phyloP scores from a whole-genome alignment of 495 filamentous ascomycete species.

The Trichoderma gamsii region DNA sequence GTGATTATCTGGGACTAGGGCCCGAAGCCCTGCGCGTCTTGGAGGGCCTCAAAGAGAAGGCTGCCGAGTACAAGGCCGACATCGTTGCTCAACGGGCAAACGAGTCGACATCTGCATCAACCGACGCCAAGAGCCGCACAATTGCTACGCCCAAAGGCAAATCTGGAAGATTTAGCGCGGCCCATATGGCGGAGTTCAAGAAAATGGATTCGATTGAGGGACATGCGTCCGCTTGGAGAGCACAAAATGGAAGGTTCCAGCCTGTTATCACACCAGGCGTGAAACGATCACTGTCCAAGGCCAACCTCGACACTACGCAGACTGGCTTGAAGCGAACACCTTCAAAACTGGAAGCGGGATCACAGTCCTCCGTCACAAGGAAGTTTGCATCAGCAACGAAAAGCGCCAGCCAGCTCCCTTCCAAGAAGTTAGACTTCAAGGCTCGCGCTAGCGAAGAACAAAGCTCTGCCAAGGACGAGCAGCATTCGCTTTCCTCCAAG shows the following conservation, averaged over 20 bases:
- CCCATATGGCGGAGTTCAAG: slow-evolving; percentile 80
- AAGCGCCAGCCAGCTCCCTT: slow-evolving; percentile 1
- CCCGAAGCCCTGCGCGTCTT: slow-evolving; percentile 70
- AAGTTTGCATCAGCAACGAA: slow-evolving; percentile 6
- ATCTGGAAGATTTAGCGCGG: slow-evolving; percentile 67
- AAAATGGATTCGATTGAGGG: slow-evolving; percentile 94
- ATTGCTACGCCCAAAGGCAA: slow-evolving; percentile 76
- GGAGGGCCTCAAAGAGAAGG: slow-evolving; percentile 66
- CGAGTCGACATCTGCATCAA: slow-evolving; percentile 26
- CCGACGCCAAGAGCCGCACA: slow-evolving; percentile 43
- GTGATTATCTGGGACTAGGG: slow-evolving; percentile 54
- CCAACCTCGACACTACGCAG: slow-evolving; percentile 48
- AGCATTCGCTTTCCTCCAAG: slow-evolving; percentile 46
- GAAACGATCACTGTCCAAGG: slow-evolving; percentile 72
- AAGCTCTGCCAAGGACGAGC: slow-evolving; percentile 22
- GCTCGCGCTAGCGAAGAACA: neutral
- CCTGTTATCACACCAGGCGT: slow-evolving; percentile 47
- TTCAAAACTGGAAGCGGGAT: slow-evolving; percentile 22
- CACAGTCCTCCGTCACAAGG: slow-evolving; percentile 14
- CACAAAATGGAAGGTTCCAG: slow-evolving; percentile 51
- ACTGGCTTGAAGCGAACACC: slow-evolving; percentile 30
- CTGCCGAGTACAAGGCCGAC: slow-evolving; percentile 58
- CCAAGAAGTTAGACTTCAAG: neutral
- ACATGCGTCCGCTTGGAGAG: slow-evolving; percentile 74
- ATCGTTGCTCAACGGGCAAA: slow-evolving; percentile 51